Base-by-base conservation (phyloP, 495 filamentous ascomycete genomes). In the Xylaria longipes region DNA sequence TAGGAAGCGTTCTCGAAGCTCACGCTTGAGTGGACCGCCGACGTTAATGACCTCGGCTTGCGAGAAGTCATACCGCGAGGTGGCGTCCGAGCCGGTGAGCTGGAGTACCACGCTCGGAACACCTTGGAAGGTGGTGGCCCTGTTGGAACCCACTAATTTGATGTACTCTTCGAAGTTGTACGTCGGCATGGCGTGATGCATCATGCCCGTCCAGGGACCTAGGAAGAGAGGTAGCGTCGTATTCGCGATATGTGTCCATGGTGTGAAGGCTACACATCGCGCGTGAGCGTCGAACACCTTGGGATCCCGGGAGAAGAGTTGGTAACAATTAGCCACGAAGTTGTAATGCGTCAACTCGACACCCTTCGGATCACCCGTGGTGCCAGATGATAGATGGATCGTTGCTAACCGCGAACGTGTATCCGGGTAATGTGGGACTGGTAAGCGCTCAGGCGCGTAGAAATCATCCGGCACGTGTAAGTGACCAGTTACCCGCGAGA, bases 261-360 rank as follows among this genome's bases (percentile, higher is more conserved):
- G 81, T 5, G 80, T 81, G 74, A 79, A 82, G 39, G 77, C 79
- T 5, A 83, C 80, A 1, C 73, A 77, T 15, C 76, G 68, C 14
- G 68, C 73, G 1, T 58, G 66, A 6, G 74, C 54, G 62, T 73
- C 41, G 74, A 81, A 81, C 52, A 78, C 76, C 35, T 64, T 35
- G 22, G 69, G 69, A 64, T 82, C 80, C 67, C 82, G 79, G 15
- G 73, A 65, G 57, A 79, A 63, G 33, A 81, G 78, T 58, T 83
- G 81, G 22, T 73, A 70, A 5, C 76, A 75, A 74, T 94, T 93
- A 54, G 90, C 80, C 3, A 93, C 80, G 62, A 94, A 87, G 76
- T 94, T 94, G 64, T 81, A 77, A 75, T 94, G 92, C 57, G 86
- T 89, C 31, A 94, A 79, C 89, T 92, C 92, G 20, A 94, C 92